Evolutionary conservation across 2,329 filamentous ascomycete species (phyloP).

Genomic region (Paecilomyces dactylethromorphus): DNA sequence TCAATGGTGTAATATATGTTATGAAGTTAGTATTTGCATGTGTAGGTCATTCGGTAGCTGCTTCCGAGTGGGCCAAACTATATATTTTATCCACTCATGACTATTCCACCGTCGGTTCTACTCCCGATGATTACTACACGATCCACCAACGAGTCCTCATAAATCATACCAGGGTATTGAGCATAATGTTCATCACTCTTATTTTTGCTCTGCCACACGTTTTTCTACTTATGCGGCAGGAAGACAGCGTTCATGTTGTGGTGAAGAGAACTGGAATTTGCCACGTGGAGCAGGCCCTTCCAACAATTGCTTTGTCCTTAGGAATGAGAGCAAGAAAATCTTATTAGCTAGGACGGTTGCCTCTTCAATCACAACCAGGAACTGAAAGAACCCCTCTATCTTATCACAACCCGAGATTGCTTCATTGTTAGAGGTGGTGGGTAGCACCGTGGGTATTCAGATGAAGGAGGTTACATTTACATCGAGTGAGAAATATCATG

Average conservation of each 20-base stretch:
- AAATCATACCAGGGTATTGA: not conserved
- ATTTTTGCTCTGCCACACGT: too few relatives aligned
- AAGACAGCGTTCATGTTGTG: too few relatives aligned
- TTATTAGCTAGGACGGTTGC: too few relatives aligned
- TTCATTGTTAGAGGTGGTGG: not conserved
- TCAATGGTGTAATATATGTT: not conserved
- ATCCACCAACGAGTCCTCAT: not conserved
- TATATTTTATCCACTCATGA: not conserved
- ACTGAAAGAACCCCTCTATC: too few relatives aligned
- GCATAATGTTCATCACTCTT: too few relatives aligned
- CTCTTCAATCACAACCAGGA: too few relatives aligned
- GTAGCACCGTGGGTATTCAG: not conserved
- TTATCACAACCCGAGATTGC: too few relatives aligned
- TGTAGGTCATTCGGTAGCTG: not conserved
- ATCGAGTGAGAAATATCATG: not conserved
- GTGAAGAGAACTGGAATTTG: too few relatives aligned
- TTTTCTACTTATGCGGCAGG: too few relatives aligned
- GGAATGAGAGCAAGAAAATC: too few relatives aligned
- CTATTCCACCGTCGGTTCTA: not conserved
- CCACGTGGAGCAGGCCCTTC: too few relatives aligned
- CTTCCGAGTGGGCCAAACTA: not conserved
- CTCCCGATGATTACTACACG: not conserved
- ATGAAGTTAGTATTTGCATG: not conserved
- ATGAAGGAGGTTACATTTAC: not conserved
- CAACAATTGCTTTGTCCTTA: too few relatives aligned